Evolutionary conservation across 2,329 filamentous ascomycete species (phyloP).

Genomic region (Annulohypoxylon truncatum): DNA sequence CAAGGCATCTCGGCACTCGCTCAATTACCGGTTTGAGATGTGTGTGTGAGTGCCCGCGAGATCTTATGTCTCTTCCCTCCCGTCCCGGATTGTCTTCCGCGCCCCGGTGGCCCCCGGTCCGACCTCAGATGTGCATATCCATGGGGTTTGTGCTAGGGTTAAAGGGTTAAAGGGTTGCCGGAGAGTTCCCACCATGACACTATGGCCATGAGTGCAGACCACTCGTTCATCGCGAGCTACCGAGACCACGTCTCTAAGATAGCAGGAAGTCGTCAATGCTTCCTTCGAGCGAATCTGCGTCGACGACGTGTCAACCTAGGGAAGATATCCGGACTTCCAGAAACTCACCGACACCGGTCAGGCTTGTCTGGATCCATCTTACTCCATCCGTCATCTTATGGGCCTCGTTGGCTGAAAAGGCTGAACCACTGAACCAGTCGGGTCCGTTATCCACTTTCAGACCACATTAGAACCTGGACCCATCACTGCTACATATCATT

Average conservation of each 20-base stretch:
- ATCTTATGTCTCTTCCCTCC: constrained; percentile 33
- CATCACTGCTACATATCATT: constrained; percentile 25
- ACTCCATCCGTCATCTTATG: constrained; percentile 2
- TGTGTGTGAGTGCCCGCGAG: constrained; percentile 32
- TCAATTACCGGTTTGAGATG: constrained; percentile 28
- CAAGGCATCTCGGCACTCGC: constrained; percentile 14
- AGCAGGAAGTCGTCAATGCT: constrained; percentile 28
- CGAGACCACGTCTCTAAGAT: constrained; percentile 21
- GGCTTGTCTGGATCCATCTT: constrained; percentile 16
- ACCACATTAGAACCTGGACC: constrained; percentile 25
- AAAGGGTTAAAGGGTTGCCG: constrained; percentile 14
- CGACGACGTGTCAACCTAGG: constrained; percentile 36
- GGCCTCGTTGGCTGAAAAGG: constrained; percentile 19
- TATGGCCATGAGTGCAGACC: constrained; percentile 7
- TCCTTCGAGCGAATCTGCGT: constrained; percentile 36
- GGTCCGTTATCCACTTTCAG: constrained; percentile 22
- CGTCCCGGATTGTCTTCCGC: constrained; percentile 34
- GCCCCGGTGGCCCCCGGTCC: constrained; percentile 12
- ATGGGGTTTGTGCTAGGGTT: constrained; percentile 28
- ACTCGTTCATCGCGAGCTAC: constrained; percentile 25
- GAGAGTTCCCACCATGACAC: constrained; percentile 24
- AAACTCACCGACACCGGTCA: constrained; percentile 31
- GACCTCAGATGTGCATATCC: constrained; percentile 40
- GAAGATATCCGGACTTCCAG: constrained; percentile 32
- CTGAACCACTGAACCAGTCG: constrained; percentile 22